phyloP scores from a whole-genome alignment of 768 basidiomycete species.

The Flagelloscypha sp. region DNA sequence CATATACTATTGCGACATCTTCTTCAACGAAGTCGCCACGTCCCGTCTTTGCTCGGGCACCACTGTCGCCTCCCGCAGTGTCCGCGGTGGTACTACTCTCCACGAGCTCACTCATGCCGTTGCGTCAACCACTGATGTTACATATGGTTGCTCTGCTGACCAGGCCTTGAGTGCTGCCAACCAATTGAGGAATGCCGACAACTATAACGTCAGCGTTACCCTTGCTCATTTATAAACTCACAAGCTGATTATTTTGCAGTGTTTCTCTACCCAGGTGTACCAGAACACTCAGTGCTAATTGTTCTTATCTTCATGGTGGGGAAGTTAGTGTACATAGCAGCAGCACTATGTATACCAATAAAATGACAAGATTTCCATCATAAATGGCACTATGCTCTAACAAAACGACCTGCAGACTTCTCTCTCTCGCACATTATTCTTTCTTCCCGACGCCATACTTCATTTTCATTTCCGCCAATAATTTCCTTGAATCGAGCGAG shows the following conservation, averaged over 20 bases:
- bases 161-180: constrained; percentile 28
- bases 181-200: constrained; percentile 33
- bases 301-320: too few species aligned
- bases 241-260: constrained; percentile 17
- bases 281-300: constrained; percentile 29
- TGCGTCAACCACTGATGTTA: constrained; percentile 30
- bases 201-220: constrained; percentile 31
- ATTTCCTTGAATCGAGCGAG: too few species aligned
- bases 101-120: constrained; percentile 41
- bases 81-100: constrained; percentile 39
- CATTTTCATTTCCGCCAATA: too few species aligned
- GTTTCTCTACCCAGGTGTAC: constrained; percentile 40
- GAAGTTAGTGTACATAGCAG: too few species aligned
- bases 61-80: constrained; percentile 33
- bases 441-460: too few species aligned
- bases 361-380: too few species aligned
- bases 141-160: constrained; percentile 33
- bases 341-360: too few species aligned
- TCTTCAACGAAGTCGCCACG: constrained; percentile 37
- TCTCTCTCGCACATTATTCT: too few species aligned
- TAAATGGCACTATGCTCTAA: too few species aligned
- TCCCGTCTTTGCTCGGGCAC: constrained; percentile 33
- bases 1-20: constrained; percentile 39
- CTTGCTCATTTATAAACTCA: not conserved
- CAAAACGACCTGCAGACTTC: too few species aligned